Percentiles rank a stretch among this genome's conserved stretches.
Conservation (phyloP, 2,329 filamentous ascomycete species). For the Colletotrichum somersetense region DNA sequence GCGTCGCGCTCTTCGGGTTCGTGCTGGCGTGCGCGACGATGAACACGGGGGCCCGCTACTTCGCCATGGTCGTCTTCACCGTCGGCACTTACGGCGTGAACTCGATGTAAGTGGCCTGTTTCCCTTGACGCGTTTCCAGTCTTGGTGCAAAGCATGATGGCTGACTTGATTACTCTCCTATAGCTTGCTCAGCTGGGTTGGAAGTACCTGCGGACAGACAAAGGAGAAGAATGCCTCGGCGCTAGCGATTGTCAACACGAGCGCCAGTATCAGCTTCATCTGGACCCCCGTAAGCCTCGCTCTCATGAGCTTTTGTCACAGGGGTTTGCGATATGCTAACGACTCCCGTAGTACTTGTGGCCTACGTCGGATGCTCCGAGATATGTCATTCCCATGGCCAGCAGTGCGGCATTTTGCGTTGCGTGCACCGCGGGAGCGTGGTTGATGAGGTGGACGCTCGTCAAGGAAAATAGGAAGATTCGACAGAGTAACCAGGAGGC, state of each 20-base stretch:
- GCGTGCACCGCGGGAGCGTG: conserved; percentile 45
- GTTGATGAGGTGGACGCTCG: conserved; percentile 45
- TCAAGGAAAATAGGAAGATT: conserved; percentile 45
- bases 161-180: background rate
- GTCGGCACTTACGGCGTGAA: conserved; percentile 50
- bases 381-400: conserved; percentile 54
- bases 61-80: conserved; percentile 49
- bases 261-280: conserved; percentile 42
- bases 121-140: background rate
- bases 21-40: conserved; percentile 49
- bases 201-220: conserved; percentile 53
- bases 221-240: conserved; percentile 56
- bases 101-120: conserved; percentile 46
- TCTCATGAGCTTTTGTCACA: too few relatives aligned
- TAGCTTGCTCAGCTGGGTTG: conserved; percentile 47
- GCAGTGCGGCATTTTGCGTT: conserved; percentile 37
- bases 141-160: too few relatives aligned
- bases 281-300: conserved; percentile 38
- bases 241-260: conserved; percentile 49
- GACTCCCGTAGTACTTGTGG: conserved; percentile 51
- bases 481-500: conserved; percentile 33
- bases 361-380: conserved; percentile 53
- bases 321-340: background rate
- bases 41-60: conserved; percentile 46
- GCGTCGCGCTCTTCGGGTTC: conserved; percentile 51